Percentiles rank a stretch among this genome's conserved stretches.
These are phyloP conservation scores for Moesziomyces aphidis DNA, from an alignment of 1,284 basidiomycete species.

Conservation along the genomic window DNA sequence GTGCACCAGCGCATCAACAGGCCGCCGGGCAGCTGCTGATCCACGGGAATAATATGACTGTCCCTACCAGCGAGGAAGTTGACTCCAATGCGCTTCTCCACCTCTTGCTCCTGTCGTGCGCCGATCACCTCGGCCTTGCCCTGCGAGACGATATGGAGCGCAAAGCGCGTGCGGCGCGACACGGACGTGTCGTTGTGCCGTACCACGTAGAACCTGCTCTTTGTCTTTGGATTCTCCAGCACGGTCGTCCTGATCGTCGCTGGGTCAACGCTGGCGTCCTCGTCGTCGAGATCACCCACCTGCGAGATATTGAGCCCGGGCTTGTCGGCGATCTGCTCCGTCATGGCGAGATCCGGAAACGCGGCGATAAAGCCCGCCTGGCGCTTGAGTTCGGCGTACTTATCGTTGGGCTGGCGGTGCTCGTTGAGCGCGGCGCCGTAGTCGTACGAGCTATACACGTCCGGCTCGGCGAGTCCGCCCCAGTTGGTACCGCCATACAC, in stretches of 20 bases:
- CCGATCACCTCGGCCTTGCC: slow-evolving; percentile 26
- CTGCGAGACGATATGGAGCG: slow-evolving; percentile 34
- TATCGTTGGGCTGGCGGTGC: slow-evolving; percentile 38
- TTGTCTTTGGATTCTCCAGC: slow-evolving; percentile 35
- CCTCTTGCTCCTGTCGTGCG: neutral
- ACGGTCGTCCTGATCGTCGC: slow-evolving; percentile 26
- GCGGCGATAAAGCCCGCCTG: slow-evolving; percentile 40
- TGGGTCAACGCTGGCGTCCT: slow-evolving; percentile 2
- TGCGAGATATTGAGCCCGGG: slow-evolving; percentile 30
- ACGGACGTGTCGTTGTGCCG: slow-evolving; percentile 71
- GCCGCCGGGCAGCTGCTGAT: slow-evolving; percentile 28
- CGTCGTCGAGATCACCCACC: slow-evolving; percentile 10
- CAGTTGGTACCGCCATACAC: slow-evolving; percentile 81
- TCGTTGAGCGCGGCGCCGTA: slow-evolving; percentile 58
- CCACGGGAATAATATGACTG: slow-evolving; percentile 36
- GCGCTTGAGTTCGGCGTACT: slow-evolving; percentile 53
- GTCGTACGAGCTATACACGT: slow-evolving; percentile 69
- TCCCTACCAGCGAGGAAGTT: slow-evolving; percentile 41
- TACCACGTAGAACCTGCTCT: slow-evolving; percentile 75
- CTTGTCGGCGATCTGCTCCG: slow-evolving; percentile 25
- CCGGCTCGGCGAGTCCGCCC: slow-evolving; percentile 41
- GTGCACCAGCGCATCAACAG: slow-evolving; percentile 72
- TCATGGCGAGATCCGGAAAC: slow-evolving; percentile 52
- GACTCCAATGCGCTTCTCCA: slow-evolving; percentile 3
- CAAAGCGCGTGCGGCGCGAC: slow-evolving; percentile 21